Evolutionary conservation across 1,284 basidiomycete species (phyloP).

Genomic region (Fomitopsis palustris): DNA sequence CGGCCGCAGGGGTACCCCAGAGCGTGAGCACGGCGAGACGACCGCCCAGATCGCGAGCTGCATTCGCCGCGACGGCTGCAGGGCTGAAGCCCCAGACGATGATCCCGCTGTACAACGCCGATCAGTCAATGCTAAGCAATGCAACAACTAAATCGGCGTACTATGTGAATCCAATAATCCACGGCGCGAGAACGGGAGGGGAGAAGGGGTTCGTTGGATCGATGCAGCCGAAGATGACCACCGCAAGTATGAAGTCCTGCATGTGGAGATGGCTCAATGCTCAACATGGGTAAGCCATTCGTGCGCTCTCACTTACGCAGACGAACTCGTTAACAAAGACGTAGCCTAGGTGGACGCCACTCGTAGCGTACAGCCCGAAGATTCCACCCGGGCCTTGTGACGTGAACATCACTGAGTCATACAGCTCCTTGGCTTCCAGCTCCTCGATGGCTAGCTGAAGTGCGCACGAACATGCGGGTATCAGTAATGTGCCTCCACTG

Average conservation of each 20-base stretch:
- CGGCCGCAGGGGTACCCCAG: constrained; percentile 51
- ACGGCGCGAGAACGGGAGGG: constrained; percentile 50
- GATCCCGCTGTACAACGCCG: constrained; percentile 35
- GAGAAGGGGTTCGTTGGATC: constrained; percentile 62
- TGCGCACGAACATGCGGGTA: background rate
- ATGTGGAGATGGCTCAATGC: constrained; percentile 3
- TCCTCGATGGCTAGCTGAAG: constrained; percentile 36
- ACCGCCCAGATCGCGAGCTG: constrained; percentile 65
- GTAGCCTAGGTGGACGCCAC: constrained; percentile 49
- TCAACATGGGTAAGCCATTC: background rate
- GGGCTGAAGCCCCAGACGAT: constrained; percentile 59
- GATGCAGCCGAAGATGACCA: constrained; percentile 52
- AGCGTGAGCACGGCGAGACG: constrained; percentile 55
- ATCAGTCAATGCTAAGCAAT: background rate
- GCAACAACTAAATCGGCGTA: constrained; percentile 25
- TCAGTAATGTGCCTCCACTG: background rate
- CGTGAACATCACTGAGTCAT: constrained; percentile 48
- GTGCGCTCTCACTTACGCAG: constrained; percentile 38
- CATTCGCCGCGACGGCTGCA: constrained; percentile 53
- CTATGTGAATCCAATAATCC: constrained; percentile 56
- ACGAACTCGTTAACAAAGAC: constrained; percentile 67
- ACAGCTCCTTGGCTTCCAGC: constrained; percentile 38
- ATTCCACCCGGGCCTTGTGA: constrained; percentile 59
- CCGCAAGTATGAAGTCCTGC: constrained; percentile 63
- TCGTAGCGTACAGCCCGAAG: constrained; percentile 50